phyloP scores from a whole-genome alignment of 768 basidiomycete species.

The Artomyces pyxidatus region DNA sequence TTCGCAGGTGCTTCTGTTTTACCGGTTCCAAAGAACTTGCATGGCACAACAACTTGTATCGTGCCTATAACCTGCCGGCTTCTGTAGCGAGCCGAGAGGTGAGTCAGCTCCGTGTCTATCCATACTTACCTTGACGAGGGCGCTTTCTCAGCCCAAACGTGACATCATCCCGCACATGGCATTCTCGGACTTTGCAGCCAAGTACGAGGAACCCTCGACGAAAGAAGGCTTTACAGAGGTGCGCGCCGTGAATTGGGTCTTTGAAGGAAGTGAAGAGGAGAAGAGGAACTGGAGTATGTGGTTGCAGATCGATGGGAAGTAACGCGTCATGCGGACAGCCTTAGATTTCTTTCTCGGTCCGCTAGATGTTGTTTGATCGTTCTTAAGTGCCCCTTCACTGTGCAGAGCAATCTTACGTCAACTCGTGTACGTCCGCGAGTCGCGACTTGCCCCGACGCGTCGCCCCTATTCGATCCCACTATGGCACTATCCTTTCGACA shows the following conservation, averaged over 20 bases:
- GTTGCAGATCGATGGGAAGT: constrained; percentile 74
- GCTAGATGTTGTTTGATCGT: too few relatives aligned
- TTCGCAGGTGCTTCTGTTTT: constrained; percentile 66
- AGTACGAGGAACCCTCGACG: constrained; percentile 56
- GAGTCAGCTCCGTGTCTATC: constrained; percentile 6
- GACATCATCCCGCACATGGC: constrained; percentile 51
- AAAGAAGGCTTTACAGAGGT: constrained; percentile 76
- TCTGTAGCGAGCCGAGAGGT: constrained; percentile 37
- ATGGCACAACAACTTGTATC: constrained; percentile 91
- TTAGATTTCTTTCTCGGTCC: too few relatives aligned
- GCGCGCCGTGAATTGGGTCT: constrained; percentile 70
- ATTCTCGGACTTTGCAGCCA: constrained; percentile 47
- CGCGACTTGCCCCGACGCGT: too few relatives aligned
- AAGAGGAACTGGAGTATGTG: constrained; percentile 72
- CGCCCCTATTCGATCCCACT: too few relatives aligned
- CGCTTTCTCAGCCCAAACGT: constrained; percentile 33
- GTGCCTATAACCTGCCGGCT: constrained; percentile 56
- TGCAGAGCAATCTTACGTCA: too few relatives aligned
- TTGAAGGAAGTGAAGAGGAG: constrained; percentile 70
- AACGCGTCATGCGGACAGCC: too few relatives aligned
- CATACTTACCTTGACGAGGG: neutral
- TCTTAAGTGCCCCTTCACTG: too few relatives aligned
- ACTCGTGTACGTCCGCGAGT: too few relatives aligned
- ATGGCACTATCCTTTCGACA: too few relatives aligned
- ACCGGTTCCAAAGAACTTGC: constrained; percentile 71